Base-by-base conservation (phyloP, 768 basidiomycete genomes). In the Lactifluus subvellereus region DNA sequence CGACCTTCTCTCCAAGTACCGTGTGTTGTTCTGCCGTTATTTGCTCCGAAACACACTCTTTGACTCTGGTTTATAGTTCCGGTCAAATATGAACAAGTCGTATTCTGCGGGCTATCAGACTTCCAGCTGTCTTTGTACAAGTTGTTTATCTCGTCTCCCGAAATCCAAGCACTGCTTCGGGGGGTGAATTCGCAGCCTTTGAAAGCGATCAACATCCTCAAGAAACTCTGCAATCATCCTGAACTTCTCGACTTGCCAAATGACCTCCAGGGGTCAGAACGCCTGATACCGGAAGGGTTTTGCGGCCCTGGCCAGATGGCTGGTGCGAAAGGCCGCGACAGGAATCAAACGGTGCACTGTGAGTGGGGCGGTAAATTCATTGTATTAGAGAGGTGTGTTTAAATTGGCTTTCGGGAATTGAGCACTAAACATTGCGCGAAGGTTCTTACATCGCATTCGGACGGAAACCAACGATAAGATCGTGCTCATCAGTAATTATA, bases 21-120 rank as follows among this genome's bases (percentile, higher is more conserved):
- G 94, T 95, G 65, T 67, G 92, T 84, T 54, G 8, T 16, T 11
- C 20, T 22, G 14, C 16, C 20, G 38, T 16, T 56, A 30, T 10
- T 10, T 33, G 43, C 30, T 58, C 52, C 49, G 32, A 59, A 20
- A 13, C 42, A 18, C 60, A 37, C 53, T 43, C 14, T n/a, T 27
- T 61, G 52, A 43, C 33, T 42, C 35, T 53, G 32, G 49, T 30
- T 53, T 56, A 2, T 69, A 98, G 96, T 99, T 33, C 97, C 97
- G 9, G 93, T 99, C 76, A 99, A 99, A 74, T 98, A 98, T 76
- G 97, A 98, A 73, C 94, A 98, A 63, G 90, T 98, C 64, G 94
- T 98, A 0, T 98, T 97, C 75, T 98, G 94, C 72, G 81, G 84
- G 47, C 81, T 91, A 4, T 93, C 91, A 2, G 79, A 87, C 16